Evolutionary conservation across 2,329 filamentous ascomycete species (phyloP).

Genomic region (Ceratocystis variospora): DNA sequence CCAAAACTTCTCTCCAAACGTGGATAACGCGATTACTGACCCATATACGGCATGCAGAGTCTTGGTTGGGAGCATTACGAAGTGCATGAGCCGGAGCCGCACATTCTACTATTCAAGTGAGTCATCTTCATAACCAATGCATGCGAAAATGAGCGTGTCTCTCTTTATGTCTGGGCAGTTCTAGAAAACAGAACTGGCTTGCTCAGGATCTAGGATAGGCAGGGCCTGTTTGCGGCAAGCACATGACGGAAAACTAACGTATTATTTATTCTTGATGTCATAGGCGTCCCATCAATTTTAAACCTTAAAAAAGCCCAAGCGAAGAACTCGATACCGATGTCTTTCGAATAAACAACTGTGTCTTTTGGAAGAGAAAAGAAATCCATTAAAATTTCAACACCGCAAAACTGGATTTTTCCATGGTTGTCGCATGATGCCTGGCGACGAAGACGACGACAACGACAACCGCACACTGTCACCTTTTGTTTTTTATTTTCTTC

Average conservation of each 20-base stretch:
- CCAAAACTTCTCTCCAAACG: background rate
- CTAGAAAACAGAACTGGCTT: background rate
- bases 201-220: background rate
- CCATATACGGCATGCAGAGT: constrained; percentile 47
- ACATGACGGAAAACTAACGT: constrained; percentile 12
- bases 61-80: constrained; percentile 99
- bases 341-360: constrained; percentile 4
- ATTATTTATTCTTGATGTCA: constrained; percentile 2
- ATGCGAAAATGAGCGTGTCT: background rate
- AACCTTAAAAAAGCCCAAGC: constrained; percentile 4
- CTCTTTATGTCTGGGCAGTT: background rate
- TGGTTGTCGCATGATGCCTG: background rate
- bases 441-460: background rate
- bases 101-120: constrained; percentile 97
- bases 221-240: background rate
- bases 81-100: constrained; percentile 95
- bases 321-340: background rate
- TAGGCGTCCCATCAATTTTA: constrained; percentile 71
- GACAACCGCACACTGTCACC: background rate
- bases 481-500: background rate
- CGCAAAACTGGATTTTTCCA: background rate
- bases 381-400: constrained; percentile 10
- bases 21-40: constrained; percentile 1
- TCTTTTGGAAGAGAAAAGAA: constrained; percentile 8
- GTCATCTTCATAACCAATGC: constrained; percentile 26